Evolutionary conservation across 1,284 basidiomycete species (phyloP).

Genomic region (Trichosporon coremiiforme): DNA sequence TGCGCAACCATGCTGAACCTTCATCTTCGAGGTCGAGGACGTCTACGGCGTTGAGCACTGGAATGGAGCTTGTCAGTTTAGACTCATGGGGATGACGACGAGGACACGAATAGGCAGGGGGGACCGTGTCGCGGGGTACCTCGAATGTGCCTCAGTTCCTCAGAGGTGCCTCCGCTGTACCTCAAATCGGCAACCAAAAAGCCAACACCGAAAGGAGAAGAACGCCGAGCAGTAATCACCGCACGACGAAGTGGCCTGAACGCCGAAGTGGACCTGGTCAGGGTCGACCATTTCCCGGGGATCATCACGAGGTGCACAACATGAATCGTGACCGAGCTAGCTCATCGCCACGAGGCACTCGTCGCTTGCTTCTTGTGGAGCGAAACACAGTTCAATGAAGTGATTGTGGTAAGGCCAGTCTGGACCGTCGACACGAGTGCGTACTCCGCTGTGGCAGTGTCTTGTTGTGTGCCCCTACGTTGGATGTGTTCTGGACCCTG

Average conservation of each 20-base stretch:
- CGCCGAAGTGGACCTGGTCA: constrained; percentile 4
- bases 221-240: background rate
- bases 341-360: constrained; percentile 10
- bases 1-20: constrained; percentile 33
- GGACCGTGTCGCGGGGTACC: background rate
- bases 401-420: background rate
- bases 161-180: background rate
- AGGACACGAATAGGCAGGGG: background rate
- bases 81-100: constrained; percentile 6
- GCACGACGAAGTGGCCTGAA: background rate
- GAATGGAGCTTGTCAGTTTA: constrained; percentile 4
- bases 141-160: background rate
- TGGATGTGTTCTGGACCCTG: background rate
- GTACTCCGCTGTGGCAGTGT: background rate
- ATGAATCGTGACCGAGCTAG: background rate
- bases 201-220: background rate
- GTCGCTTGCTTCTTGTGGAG: background rate
- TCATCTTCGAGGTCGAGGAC: constrained; percentile 37
- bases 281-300: background rate
- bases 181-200: constrained; percentile 11
- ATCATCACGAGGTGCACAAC: background rate
- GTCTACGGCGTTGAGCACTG: constrained; percentile 49
- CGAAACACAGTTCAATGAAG: background rate
- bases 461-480: background rate
- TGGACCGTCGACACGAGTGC: background rate